phyloP scores from a whole-genome alignment of 805 yeast genomes.

The Candida pseudofarinosa region DNA sequence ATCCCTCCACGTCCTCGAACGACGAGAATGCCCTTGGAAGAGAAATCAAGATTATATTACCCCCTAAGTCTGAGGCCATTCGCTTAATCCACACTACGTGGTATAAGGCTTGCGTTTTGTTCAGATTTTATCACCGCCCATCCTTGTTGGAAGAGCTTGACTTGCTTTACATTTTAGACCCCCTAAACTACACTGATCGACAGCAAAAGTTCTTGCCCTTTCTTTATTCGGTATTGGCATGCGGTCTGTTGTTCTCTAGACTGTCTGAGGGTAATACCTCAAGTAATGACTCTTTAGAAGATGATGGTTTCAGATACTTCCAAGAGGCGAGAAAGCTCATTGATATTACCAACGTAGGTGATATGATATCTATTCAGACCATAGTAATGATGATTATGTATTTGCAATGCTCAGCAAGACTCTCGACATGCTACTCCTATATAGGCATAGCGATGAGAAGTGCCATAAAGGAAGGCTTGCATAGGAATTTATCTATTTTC shows the following conservation, averaged over 20 bases:
- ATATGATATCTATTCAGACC: constrained; percentile 77
- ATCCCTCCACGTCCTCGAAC: constrained; percentile 13
- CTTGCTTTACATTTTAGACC: constrained; percentile 71
- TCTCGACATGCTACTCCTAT: constrained; percentile 84
- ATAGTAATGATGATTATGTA: constrained; percentile 82
- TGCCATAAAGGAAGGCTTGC: constrained; percentile 79
- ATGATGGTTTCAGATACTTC: constrained; percentile 78
- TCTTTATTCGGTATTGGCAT: constrained; percentile 82
- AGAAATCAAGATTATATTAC: constrained; percentile 65
- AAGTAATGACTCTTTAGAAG: constrained; percentile 45
- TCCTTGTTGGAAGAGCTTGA: constrained; percentile 71
- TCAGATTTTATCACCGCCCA: constrained; percentile 83
- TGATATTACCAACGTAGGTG: constrained; percentile 81
- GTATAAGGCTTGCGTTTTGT: constrained; percentile 81
- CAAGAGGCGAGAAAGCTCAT: constrained; percentile 74
- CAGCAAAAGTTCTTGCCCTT: constrained; percentile 76
- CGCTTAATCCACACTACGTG: constrained; percentile 72
- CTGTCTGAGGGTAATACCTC: constrained; percentile 16
- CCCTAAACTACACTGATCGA: constrained; percentile 63
- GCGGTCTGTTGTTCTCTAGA: constrained; percentile 75
- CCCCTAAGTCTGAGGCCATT: constrained; percentile 70
- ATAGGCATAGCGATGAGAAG: constrained; percentile 84
- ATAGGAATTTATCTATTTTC: constrained; percentile 56
- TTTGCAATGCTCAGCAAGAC: constrained; percentile 81
- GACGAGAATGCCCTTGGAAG: constrained; percentile 24